Conservation (phyloP, 2,329 filamentous ascomycete genomes). For the Peltaster fructicola region DNA sequence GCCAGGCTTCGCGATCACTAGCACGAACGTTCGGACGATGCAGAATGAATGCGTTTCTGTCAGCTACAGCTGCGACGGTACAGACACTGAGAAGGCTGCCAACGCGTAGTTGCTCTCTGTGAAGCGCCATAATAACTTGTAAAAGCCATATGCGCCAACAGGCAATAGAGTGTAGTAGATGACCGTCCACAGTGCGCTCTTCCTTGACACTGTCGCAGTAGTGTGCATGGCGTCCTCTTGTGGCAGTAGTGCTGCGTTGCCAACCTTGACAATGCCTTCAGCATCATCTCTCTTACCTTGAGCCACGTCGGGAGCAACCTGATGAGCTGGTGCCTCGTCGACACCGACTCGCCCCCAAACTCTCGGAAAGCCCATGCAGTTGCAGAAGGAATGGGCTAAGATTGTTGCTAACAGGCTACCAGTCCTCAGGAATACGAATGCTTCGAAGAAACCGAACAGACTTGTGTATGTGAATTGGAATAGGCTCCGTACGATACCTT, state of each 20-base stretch:
- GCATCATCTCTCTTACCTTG: constrained; percentile 13
- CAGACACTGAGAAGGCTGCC: no score
- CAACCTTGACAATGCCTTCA: constrained; percentile 5
- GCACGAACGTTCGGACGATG: no score
- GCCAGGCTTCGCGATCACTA: no score
- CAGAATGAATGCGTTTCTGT: no score
- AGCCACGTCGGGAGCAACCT: constrained; percentile 15
- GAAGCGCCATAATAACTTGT: constrained; percentile 49
- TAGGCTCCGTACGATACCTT: constrained; percentile 45
- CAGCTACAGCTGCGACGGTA: no score
- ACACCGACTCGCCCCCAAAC: constrained; percentile 59
- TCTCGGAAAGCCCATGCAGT: constrained; percentile 74
- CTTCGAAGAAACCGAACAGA: constrained; percentile 82
- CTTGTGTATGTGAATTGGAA: constrained; percentile 85
- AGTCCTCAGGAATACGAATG: constrained; percentile 73
- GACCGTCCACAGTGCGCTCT: constrained; percentile 42
- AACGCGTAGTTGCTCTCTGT: constrained; percentile 46
- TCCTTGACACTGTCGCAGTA: constrained; percentile 12
- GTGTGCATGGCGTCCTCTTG: constrained; percentile 20
- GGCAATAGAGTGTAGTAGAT: constrained; percentile 66
- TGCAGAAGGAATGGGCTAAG: constrained; percentile 73
- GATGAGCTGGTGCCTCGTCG: constrained; percentile 23
- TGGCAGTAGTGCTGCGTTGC: constrained; percentile 7
- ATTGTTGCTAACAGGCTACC: constrained; percentile 64
- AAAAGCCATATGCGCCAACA: constrained; percentile 54